A percentile compares a stretch with the other conserved stretches of the same genome.
These are phyloP conservation scores for Boletus patriciae DNA, from an alignment of 768 basidiomycete genomes.

Conservation along the genomic window DNA sequence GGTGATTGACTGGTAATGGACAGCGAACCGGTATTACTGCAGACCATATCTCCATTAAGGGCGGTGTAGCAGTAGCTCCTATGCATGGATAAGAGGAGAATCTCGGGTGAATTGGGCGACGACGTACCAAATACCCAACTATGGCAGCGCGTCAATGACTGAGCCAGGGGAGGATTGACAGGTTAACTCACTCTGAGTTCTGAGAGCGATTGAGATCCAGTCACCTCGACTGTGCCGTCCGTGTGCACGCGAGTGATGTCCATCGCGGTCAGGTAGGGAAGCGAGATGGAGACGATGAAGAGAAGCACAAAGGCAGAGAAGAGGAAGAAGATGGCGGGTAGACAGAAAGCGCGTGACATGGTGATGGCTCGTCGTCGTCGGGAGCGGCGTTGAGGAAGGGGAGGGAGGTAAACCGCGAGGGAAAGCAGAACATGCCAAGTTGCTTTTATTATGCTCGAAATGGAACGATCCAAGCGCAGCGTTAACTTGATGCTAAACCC, in stretches of 20 bases:
- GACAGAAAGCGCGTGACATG: conserved; percentile 55
- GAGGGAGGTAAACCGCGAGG: neutral
- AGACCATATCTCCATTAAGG: conserved; percentile 39
- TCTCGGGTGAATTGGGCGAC: neutral
- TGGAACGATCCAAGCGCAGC: conserved; percentile 6
- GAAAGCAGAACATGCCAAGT: neutral
- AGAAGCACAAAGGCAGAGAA: conserved; percentile 63
- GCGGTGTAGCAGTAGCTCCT: conserved; percentile 66
- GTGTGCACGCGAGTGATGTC: conserved; percentile 66
- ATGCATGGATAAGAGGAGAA: conserved; percentile 5
- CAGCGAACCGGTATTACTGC: conserved; percentile 46
- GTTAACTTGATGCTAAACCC: neutral
- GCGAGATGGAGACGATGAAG: conserved; percentile 67
- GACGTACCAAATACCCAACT: conserved; percentile 73
- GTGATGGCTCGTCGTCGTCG: neutral
- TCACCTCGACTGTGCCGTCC: conserved; percentile 28
- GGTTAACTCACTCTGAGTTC: conserved; percentile 55
- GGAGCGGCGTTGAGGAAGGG: conserved; percentile 5
- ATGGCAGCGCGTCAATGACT: neutral
- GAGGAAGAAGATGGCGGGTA: conserved; percentile 59
- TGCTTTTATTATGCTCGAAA: conserved; percentile 19
- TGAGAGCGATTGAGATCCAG: conserved; percentile 32
- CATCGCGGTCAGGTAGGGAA: conserved; percentile 65
- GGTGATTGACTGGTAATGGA: neutral
- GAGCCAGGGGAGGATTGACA: neutral